Evolutionary conservation across 2,329 filamentous ascomycete species (phyloP).

Genomic region (Xylariaceae sp.): DNA sequence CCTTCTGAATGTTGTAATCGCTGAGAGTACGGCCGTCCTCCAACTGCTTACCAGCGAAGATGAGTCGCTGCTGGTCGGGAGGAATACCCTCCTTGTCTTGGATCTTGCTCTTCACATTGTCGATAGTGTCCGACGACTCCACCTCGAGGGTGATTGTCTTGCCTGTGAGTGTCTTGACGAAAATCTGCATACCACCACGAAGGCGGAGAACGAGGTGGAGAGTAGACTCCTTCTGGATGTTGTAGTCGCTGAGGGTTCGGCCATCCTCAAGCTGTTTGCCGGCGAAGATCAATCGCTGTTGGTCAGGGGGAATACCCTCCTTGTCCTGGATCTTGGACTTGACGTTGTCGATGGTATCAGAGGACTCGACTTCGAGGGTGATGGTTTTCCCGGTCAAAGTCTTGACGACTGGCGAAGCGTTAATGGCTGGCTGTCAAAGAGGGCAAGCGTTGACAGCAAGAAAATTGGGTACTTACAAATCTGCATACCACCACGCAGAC

Average conservation of each 20-base stretch:
- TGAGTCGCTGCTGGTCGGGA: constrained; percentile 88
- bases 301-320: constrained; percentile 92
- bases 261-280: constrained; percentile 96
- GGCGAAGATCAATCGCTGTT: constrained; percentile 93
- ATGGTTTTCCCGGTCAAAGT: constrained; percentile 92
- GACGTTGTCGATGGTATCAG: constrained; percentile 91
- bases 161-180: constrained; percentile 81
- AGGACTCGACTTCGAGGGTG: constrained; percentile 82
- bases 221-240: constrained; percentile 90
- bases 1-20: constrained; percentile 97
- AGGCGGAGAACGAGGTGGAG: constrained; percentile 82
- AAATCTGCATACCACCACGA: constrained; percentile 85
- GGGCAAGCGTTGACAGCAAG: not conserved
- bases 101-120: constrained; percentile 93
- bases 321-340: constrained; percentile 98
- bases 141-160: constrained; percentile 95
- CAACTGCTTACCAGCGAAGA: constrained; percentile 89
- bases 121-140: constrained; percentile 83
- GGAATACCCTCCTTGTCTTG: constrained; percentile 92
- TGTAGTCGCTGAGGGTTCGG: constrained; percentile 85
- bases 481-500: constrained; percentile 62
- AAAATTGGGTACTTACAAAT: constrained; percentile 49
- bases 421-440: not conserved
- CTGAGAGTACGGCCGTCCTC: constrained; percentile 86
- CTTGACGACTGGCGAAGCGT: constrained; percentile 55